Conservation (phyloP, 306 rosid species). For the Prunus fruticosa region DNA sequence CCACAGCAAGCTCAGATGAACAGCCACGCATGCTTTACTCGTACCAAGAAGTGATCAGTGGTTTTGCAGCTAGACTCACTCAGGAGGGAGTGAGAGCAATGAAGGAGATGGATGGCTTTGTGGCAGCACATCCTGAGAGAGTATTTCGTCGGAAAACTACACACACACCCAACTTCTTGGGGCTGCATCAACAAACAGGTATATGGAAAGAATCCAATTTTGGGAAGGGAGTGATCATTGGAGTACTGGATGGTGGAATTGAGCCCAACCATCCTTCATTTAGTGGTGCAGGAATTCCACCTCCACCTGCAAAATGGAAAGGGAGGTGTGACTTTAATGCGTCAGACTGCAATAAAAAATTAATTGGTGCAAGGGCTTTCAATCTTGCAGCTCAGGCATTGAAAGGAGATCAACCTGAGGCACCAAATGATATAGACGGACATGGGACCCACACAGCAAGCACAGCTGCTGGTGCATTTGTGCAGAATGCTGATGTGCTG, state of each 20-base stretch:
- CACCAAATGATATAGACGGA: slow-evolving; percentile 51
- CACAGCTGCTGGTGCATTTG: slow-evolving; percentile 69
- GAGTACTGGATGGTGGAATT: slow-evolving; percentile 65
- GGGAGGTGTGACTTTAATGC: slow-evolving; percentile 59
- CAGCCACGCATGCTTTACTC: slow-evolving; percentile 43
- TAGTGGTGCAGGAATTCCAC: slow-evolving; percentile 54
- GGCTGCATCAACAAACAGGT: slow-evolving; percentile 51
- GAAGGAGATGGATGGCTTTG: slow-evolving; percentile 50
- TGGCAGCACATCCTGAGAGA: slow-evolving; percentile 48
- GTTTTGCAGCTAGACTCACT: slow-evolving; percentile 72
- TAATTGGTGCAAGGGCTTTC: slow-evolving; percentile 74
- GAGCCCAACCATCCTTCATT: slow-evolving; percentile 69
- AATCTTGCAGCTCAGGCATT: slow-evolving; percentile 33
- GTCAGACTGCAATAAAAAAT: slow-evolving; percentile 64
- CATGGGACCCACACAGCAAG: slow-evolving; percentile 82
- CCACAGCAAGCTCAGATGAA: slow-evolving; percentile 30
- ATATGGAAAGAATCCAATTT: slow-evolving; percentile 63
- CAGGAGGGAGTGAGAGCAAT: slow-evolving; percentile 44
- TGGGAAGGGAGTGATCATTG: slow-evolving; percentile 76
- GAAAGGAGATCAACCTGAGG: slow-evolving; percentile 34
- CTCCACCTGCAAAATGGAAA: slow-evolving; percentile 79
- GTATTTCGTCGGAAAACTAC: slow-evolving; percentile 53
- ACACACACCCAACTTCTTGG: slow-evolving; percentile 58
- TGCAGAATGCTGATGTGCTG: slow-evolving; percentile 48
- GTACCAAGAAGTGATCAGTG: slow-evolving; percentile 53